A percentile compares a stretch with the other conserved stretches of the same genome.
phyloP scores from a whole-genome alignment of 805 yeast species.

The Myxozyma mucilagina region DNA sequence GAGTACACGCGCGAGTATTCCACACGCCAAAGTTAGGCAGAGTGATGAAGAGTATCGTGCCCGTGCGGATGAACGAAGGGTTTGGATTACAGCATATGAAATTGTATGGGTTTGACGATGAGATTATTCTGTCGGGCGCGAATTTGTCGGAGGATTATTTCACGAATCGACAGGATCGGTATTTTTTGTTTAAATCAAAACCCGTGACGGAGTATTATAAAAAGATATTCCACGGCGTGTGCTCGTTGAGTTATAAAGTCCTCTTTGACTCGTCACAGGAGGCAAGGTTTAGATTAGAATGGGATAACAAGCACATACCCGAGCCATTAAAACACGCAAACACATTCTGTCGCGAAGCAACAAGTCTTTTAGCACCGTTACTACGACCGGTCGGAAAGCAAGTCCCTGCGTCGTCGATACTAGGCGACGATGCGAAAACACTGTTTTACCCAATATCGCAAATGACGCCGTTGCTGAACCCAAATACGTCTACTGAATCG shows the following conservation, averaged over 20 bases:
- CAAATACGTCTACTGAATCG: conserved; percentile 78
- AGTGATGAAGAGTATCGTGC: conserved; percentile 61
- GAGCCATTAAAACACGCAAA: conserved; percentile 54
- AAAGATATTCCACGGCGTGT: conserved; percentile 64
- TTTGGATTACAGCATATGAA: conserved; percentile 96
- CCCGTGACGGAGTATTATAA: conserved; percentile 71
- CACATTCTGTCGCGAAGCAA: conserved; percentile 43
- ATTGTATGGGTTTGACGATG: conserved; percentile 90
- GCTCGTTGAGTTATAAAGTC: conserved; percentile 70
- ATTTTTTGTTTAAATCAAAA: conserved; percentile 65
- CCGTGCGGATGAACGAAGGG: conserved; percentile 86
- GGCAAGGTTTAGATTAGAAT: conserved; percentile 57
- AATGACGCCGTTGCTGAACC: conserved; percentile 73
- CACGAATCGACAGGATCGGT: conserved; percentile 92
- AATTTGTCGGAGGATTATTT: conserved; percentile 89
- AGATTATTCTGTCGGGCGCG: conserved; percentile 85
- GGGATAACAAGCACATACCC: conserved; percentile 53
- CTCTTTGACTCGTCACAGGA: conserved; percentile 45
- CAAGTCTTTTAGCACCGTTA: conserved; percentile 58
- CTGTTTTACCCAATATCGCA: conserved; percentile 89
- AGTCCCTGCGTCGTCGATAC: not conserved
- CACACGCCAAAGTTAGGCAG: conserved; percentile 86
- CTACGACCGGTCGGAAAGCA: conserved; percentile 45
- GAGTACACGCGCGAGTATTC: conserved; percentile 81
- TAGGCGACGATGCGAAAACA: conserved; percentile 45